phyloP scores from a whole-genome alignment of 2,329 filamentous ascomycete genomes.

The Celoporthe dispersa region DNA sequence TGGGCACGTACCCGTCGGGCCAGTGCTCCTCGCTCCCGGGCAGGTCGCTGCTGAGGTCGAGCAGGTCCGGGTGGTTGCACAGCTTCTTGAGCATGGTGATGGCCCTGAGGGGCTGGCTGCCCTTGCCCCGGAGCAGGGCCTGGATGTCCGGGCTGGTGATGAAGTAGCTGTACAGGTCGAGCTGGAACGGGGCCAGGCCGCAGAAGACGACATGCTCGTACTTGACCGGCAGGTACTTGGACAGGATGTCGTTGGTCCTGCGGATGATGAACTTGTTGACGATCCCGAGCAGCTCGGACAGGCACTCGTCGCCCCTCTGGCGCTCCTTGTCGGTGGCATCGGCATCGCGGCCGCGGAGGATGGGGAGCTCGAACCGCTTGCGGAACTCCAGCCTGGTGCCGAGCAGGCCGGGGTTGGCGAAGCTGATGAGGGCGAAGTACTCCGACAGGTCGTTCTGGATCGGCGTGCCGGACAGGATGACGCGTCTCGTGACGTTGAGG shows the following conservation, averaged over 20 bases:
- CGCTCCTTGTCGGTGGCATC: slow-evolving; percentile 83
- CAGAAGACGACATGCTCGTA: slow-evolving; percentile 99
- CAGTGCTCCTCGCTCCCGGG: slow-evolving; percentile 83
- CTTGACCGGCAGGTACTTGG: slow-evolving; percentile 96
- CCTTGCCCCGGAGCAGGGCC: slow-evolving; percentile 87
- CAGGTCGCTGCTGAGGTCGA: slow-evolving; percentile 81
- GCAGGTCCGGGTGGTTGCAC: slow-evolving; percentile 94
- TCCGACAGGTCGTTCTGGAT: slow-evolving; percentile 99
- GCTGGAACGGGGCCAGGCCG: slow-evolving; percentile 89
- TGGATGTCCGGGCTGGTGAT: slow-evolving; percentile 95
- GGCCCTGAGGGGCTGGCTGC: slow-evolving; percentile 93
- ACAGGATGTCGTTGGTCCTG: slow-evolving; percentile 95
- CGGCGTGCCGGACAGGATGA: slow-evolving; percentile 94
- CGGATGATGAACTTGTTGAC: slow-evolving; percentile 99
- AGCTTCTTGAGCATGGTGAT: slow-evolving; percentile 98
- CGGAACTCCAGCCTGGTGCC: slow-evolving; percentile 90
- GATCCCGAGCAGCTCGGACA: slow-evolving; percentile 77
- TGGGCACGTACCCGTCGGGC: slow-evolving; percentile 86
- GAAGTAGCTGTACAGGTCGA: slow-evolving; percentile 95
- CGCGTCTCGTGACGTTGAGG: slow-evolving; percentile 85
- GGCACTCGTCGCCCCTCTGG: slow-evolving; percentile 80
- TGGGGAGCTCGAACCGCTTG: slow-evolving; percentile 91
- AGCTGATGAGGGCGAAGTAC: slow-evolving; percentile 94
- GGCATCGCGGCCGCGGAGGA: slow-evolving; percentile 88
- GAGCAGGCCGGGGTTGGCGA: slow-evolving; percentile 91